Evolutionary conservation across 306 rosid species (phyloP), one percentile per base, ranked within the genome.

Genomic region (Cucurbita argyrosperma): DNA sequence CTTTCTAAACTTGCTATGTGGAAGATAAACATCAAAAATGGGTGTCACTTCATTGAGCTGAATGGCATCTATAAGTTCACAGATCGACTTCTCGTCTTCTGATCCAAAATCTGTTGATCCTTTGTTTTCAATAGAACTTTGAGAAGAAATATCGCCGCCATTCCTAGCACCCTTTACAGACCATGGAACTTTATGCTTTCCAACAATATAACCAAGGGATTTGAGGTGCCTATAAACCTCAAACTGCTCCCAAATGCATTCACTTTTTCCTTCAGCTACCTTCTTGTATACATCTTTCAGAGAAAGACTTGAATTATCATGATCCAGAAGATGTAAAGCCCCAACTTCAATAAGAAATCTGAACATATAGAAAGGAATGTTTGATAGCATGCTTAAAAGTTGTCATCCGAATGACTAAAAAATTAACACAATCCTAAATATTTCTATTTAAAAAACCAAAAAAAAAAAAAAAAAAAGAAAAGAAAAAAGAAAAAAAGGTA

Each of bases 171-270:
- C 79, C 85, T 89, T 94, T 72, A 79, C 51, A 79, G 90, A 87
- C 92, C 94, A 90, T 61, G 90, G 76, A 74, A 87, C 81, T 42
- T 80, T 87, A 59, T 87, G 88, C 65, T 78, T 82, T 73, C 82
- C 82, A 77, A 89, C 79, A 69, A 93, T 85, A 79, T 86, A 90
- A 72, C 97, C 97, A 26, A 93, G 94, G 68, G 87, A 80, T 57
- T 93, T 89, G 79, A 90, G 90, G 79, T 90, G 88, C 84, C 81
- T 85, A 81, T 89, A 94, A 57, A 85, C 96, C 81, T 88, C 96
- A 88, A 89, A 90, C 72, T 84, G 79, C 79, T 85, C 97, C 98
- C 92, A 89, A 79, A 80, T 74, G 50, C 82, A 85, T 76, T 86
- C 84, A 43, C 60, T 71, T 68, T 57, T 84, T 76, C 83, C 51